Evolutionary conservation across 2,329 filamentous ascomycete genomes (phyloP), one percentile per base, ranked within the genome.

Genomic region (Colletotrichum endophyticum): DNA sequence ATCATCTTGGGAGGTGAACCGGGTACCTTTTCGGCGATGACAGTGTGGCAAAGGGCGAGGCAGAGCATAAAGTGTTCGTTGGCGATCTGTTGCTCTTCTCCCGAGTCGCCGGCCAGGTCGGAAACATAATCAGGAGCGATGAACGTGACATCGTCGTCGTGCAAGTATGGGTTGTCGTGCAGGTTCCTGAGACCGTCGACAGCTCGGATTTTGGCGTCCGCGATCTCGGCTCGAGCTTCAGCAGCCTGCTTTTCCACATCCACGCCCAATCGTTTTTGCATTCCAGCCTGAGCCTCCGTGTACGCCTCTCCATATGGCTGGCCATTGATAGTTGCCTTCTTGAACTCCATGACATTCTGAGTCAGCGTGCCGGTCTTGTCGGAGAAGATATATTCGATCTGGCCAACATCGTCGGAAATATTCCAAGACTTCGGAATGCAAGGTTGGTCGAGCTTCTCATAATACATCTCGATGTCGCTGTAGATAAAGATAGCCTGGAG

Each of bases 391-490:
- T 99, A 99, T 85, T 99, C 97, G 78, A 99, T 98, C 86, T 99
- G 97, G 15, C 97, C 97, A 63, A 99, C 90, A 81, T 99, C 98
- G 82, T 99, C 97, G 1, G 96, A 99, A 67, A 99, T 99, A 83
- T 99, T 99, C 97, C 97, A 99, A 0, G 96, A 96, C 83, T 99
- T 99, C 7, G 98, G 97, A 13, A 98, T 95, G 83, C 98, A 99
- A 3, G 96, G 96, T 82, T 98, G 96, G 81, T 98, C 96, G 79
- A 98, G 92, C 81, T 92, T 93, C 73, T 97, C 97, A 87, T 99
- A 98, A 86, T 99, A 99, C 98, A 99, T 99, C 82, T 94, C 92
- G 6, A 95, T 91, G 82, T 99, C 97, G 86, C 94, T 98, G 88
- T 98, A 98, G 82, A 99, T 99, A 89, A 99, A 99, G 82, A 98